Evolutionary conservation across 2,329 filamentous ascomycete species (phyloP).

Genomic region (Pestalotiopsis sp.): DNA sequence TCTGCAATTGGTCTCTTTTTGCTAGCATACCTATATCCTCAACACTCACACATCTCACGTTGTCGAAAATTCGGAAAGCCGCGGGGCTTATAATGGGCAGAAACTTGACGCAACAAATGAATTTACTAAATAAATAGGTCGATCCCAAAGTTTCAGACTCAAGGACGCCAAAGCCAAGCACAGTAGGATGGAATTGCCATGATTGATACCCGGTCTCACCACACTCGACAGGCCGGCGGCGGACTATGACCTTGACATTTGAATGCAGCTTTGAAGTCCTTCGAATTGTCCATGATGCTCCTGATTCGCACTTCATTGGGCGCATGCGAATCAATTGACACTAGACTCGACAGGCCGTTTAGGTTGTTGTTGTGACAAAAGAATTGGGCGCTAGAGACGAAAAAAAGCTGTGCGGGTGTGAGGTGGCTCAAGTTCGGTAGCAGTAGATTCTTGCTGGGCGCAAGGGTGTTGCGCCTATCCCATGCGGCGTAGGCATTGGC

Average conservation of each 20-base stretch:
- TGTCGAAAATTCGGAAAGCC: no score
- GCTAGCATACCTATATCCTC: no score
- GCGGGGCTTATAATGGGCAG: no score
- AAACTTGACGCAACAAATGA: no score
- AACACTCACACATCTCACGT: no score
- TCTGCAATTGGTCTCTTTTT: no score
- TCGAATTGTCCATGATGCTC: background rate
- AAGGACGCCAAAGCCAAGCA: background rate
- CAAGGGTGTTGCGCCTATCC: slow-evolving; percentile 55
- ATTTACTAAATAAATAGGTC: background rate
- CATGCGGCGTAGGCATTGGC: slow-evolving; percentile 64
- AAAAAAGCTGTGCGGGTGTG: slow-evolving; percentile 69
- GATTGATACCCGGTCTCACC: background rate
- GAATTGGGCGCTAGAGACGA: slow-evolving; percentile 62
- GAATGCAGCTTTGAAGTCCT: background rate
- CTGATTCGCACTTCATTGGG: background rate
- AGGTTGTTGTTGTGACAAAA: slow-evolving; percentile 47
- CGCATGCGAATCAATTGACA: background rate
- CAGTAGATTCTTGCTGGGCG: slow-evolving; percentile 50
- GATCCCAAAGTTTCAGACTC: background rate
- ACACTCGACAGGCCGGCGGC: background rate
- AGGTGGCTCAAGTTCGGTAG: slow-evolving; percentile 60
- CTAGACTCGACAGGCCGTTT: no score
- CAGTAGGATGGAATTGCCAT: background rate
- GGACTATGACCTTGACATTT: background rate